A percentile compares a stretch with the other conserved stretches of the same genome.
Conservation (phyloP, 2,329 filamentous ascomycete genomes). For the Paraphoma sp. region DNA sequence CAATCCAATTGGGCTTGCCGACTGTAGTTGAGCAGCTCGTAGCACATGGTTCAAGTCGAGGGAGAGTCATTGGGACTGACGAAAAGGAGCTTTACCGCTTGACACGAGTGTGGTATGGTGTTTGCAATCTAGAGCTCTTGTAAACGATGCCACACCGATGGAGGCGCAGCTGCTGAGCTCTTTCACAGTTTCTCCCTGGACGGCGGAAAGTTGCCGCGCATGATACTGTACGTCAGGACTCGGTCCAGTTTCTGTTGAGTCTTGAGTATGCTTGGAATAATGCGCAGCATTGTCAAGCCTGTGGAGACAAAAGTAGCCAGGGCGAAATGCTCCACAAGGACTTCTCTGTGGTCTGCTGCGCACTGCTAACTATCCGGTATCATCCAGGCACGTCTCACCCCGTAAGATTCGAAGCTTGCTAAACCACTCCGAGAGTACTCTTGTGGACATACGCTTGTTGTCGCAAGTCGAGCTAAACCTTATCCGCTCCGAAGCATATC, state of each 20-base stretch:
- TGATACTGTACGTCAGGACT: conserved; percentile 35
- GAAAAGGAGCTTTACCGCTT: conserved; percentile 45
- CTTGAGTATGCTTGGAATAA: too few species aligned
- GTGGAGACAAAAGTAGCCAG: too few species aligned
- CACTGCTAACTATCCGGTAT: too few species aligned
- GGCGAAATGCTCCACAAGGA: too few species aligned
- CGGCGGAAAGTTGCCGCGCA: conserved; percentile 53
- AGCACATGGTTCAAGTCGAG: conserved; percentile 26
- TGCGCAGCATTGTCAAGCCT: too few species aligned
- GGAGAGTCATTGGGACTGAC: conserved; percentile 16
- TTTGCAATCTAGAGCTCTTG: conserved; percentile 60
- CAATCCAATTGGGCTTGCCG: conserved; percentile 55
- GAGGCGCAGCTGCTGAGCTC: background rate
- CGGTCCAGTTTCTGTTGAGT: too few species aligned
- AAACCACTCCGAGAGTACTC: conserved; percentile 51
- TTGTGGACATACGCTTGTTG: conserved; percentile 59
- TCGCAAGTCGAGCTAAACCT: conserved; percentile 60
- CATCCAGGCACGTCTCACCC: too few species aligned
- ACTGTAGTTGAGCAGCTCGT: conserved; percentile 48
- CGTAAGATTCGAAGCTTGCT: conserved; percentile 47
- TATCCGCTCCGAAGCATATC: conserved; percentile 43
- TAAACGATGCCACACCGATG: conserved; percentile 1
- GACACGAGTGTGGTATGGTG: conserved; percentile 59
- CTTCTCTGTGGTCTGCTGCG: too few species aligned
- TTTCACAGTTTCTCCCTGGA: conserved; percentile 51